A percentile compares a stretch with the other conserved stretches of the same genome.
phyloP scores from a whole-genome alignment of 2,329 filamentous ascomycete genomes.

The Rhexocercosporidium sp. region DNA sequence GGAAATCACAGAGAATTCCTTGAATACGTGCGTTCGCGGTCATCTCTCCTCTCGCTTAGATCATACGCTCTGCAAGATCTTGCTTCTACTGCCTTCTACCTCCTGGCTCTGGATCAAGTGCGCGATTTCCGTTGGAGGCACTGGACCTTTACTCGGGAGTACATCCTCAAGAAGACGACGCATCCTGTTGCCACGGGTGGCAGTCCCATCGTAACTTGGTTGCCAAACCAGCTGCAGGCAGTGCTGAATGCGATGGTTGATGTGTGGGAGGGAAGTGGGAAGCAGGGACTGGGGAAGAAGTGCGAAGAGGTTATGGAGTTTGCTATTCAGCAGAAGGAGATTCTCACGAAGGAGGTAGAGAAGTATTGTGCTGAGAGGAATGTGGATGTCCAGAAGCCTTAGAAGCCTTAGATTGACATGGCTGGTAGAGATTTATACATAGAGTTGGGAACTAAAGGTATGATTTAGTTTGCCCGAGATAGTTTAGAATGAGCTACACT shows the following conservation, averaged over 20 bases:
- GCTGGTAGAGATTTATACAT: background rate
- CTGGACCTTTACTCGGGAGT: conserved; percentile 86
- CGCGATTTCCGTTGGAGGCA: conserved; percentile 84
- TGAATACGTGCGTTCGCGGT: conserved; percentile 65
- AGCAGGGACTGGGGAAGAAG: conserved; percentile 40
- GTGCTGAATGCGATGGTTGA: conserved; percentile 73
- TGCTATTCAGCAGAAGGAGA: conserved; percentile 66
- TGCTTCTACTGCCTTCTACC: conserved; percentile 66
- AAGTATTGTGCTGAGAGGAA: conserved; percentile 72
- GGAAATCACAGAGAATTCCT: conserved; percentile 89
- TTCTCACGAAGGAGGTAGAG: conserved; percentile 73
- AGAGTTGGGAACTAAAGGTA: background rate
- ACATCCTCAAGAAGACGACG: conserved; percentile 77
- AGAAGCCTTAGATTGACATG: no score
- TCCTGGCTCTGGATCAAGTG: conserved; percentile 73
- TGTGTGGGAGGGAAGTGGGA: conserved; percentile 50
- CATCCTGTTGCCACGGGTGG: conserved; percentile 83
- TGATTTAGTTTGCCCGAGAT: no score
- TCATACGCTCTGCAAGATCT: conserved; percentile 59
- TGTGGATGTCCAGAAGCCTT: conserved; percentile 5
- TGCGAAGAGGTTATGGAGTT: conserved; percentile 70
- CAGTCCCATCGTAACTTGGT: conserved; percentile 82
- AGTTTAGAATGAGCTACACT: no score
- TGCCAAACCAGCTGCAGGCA: conserved; percentile 80
- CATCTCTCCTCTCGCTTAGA: conserved; percentile 57